Evolutionary conservation across 768 basidiomycete species (phyloP).

Genomic region (Chalciporus sphaerocephalus): DNA sequence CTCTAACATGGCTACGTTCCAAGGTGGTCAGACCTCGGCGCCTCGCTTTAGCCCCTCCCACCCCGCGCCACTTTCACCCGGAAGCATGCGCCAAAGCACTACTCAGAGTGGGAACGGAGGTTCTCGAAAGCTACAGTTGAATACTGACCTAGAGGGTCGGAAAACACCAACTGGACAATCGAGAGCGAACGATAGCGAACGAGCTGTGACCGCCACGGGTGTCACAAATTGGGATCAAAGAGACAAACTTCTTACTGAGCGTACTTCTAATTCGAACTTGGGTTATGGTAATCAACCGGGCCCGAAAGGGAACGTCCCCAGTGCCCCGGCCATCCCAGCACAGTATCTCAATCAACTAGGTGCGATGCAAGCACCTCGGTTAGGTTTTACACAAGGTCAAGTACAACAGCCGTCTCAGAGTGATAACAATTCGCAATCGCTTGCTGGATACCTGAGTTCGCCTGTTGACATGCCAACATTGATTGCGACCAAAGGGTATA

Average conservation of each 20-base stretch:
- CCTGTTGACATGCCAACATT: constrained; percentile 85
- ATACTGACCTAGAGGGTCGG: constrained; percentile 63
- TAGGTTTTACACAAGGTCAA: constrained; percentile 34
- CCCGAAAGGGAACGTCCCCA: constrained; percentile 47
- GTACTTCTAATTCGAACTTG: constrained; percentile 66
- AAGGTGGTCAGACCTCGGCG: constrained; percentile 44
- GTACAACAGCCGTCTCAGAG: constrained; percentile 26
- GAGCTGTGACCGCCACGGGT: constrained; percentile 35
- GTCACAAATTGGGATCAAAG: constrained; percentile 60
- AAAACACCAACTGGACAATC: constrained; percentile 55
- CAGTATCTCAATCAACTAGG: constrained; percentile 65
- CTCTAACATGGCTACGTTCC: constrained; percentile 29
- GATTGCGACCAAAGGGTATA: constrained; percentile 86
- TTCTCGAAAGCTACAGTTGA: constrained; percentile 50
- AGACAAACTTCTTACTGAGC: constrained; percentile 51
- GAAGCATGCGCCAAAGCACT: constrained; percentile 37
- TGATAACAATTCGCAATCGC: constrained; percentile 34
- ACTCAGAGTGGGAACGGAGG: constrained; percentile 36
- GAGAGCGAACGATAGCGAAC: constrained; percentile 31
- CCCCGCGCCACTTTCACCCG: constrained; percentile 41
- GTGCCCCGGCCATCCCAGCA: constrained; percentile 66
- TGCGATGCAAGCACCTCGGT: constrained; percentile 34
- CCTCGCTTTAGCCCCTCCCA: constrained; percentile 60
- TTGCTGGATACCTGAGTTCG: constrained; percentile 49
- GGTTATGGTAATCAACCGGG: constrained; percentile 51